Evolutionary conservation across 495 filamentous ascomycete genomes (phyloP), one percentile per base, ranked within the genome.

Genomic region (Cercophora newfieldiana): DNA sequence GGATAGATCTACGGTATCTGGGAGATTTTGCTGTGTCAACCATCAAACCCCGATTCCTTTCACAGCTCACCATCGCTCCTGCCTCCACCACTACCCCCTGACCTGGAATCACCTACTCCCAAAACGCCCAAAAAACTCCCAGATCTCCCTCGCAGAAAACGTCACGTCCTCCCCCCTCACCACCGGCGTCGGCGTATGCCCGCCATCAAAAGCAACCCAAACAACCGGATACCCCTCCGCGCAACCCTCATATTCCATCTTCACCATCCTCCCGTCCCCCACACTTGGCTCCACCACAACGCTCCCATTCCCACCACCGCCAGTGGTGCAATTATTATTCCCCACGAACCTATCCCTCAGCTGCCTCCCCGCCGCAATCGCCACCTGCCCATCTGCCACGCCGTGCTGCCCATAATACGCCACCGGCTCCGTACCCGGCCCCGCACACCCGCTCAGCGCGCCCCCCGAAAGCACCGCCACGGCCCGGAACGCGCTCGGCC

Each of bases 321-420:
- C 19, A n/a, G n/a, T n/a, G n/a, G 63, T 65, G 61, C 78, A 81
- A 7, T 73, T 71, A 62, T 81, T 79, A 55, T 73, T 48, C 58
- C 72, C 26, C 63, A 75, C 73, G 55, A 77, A 79, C 18, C 55
- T 57, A 63, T 79, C 76, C n/a, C 72, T 58, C 50, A 78, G 59
- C 26, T 47, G 25, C 28, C 72, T 66, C 24, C 69, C 78, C 10
- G 49, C 61, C 2, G 66, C 53, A 28, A 81, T 73, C 14, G 68
- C 66, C 22, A 81, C 31, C 53, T 79, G 77, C 3, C 14, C 10
- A 21, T 58, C 63, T 5, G 22, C 19, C 7, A 74, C 68, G 1
- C 79, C 79, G 61, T 80, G 78, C 58, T 77, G 72, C 14, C 66
- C 74, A 33, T 78, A 75, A 59, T 79, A 79, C 0, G 77, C 77